Evolutionary conservation across 345 rosid genomes (phyloP).

Genomic region (Aquilaria yunnanensis): DNA sequence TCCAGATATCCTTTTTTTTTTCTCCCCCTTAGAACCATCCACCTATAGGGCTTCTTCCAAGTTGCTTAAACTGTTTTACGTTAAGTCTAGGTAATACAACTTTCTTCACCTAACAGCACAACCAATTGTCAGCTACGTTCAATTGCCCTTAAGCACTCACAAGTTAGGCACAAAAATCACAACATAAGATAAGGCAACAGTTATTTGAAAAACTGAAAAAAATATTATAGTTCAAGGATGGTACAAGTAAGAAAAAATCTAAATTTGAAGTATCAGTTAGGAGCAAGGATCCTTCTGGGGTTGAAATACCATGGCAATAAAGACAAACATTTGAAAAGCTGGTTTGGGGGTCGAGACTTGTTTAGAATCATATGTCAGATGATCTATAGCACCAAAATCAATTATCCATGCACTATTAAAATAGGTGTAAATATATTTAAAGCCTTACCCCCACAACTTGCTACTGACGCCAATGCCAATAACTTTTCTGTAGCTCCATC

Average conservation of each 20-base stretch:
- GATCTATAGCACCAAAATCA: not conserved
- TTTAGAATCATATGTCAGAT: not conserved
- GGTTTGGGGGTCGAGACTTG: too few relatives aligned
- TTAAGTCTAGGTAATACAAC: too few relatives aligned
- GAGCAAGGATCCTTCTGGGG: too few relatives aligned
- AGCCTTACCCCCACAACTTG: not conserved
- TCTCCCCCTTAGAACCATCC: not conserved
- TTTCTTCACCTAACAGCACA: not conserved
- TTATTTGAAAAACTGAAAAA: too few relatives aligned
- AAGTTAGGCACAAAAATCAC: not conserved
- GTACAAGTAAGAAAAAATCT: not conserved
- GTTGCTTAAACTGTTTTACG: too few relatives aligned
- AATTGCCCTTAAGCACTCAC: slow-evolving; percentile 7
- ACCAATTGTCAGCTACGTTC: slow-evolving; percentile 2
- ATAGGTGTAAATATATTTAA: not conserved
- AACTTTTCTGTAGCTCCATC: too few relatives aligned
- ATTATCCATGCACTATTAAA: not conserved
- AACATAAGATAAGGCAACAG: too few relatives aligned
- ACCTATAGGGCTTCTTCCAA: too few relatives aligned
- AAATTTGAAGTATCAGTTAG: too few relatives aligned
- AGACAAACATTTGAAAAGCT: too few relatives aligned
- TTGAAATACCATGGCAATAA: too few relatives aligned
- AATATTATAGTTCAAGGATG: too few relatives aligned
- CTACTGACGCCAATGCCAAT: not conserved
- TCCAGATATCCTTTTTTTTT: not conserved